These are phyloP conservation scores for Cercis canadensis DNA, from an alignment of 306 rosid species.

Conservation along the genomic window DNA sequence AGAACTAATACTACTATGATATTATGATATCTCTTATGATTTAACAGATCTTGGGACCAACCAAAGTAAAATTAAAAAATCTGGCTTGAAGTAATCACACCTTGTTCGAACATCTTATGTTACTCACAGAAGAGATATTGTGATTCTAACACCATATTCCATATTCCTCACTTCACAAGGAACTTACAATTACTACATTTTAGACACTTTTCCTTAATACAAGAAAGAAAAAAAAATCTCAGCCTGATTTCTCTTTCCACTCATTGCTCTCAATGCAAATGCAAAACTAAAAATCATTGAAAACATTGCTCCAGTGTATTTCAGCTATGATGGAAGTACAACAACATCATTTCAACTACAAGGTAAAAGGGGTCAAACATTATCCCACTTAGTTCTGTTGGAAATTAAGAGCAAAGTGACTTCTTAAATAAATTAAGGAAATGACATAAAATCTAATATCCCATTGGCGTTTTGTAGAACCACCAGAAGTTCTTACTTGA, in stretches of 20 bases:
- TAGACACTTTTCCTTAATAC: constrained; percentile 3
- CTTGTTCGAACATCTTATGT: constrained; percentile 17
- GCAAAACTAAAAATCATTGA: constrained; percentile 1
- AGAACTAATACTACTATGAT: constrained; percentile 1
- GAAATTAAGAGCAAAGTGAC: not conserved
- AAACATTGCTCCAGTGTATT: not conserved
- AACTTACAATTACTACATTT: constrained; percentile 4
- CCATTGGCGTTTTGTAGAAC: not conserved
- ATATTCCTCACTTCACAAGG: not conserved
- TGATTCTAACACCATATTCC: not conserved
- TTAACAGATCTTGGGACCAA: constrained; percentile 15
- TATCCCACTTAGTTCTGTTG: not conserved
- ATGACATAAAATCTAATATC: constrained; percentile 5
- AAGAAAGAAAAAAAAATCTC: constrained; percentile 13
- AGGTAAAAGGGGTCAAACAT: not conserved
- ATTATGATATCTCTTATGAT: constrained; percentile 7
- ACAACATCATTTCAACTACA: constrained; percentile 22
- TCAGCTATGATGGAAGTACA: constrained; percentile 18
- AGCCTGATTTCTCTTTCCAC: constrained; percentile 2
- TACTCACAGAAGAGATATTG: constrained; percentile 14
- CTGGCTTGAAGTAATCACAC: constrained; percentile 14
- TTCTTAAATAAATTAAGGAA: not conserved
- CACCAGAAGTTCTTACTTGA: not conserved
- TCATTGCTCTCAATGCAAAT: constrained; percentile 9
- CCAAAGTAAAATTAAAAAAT: not conserved